Conservation (phyloP, 805 yeast genomes). For the Yamadazyma takamatsuzukensis region DNA sequence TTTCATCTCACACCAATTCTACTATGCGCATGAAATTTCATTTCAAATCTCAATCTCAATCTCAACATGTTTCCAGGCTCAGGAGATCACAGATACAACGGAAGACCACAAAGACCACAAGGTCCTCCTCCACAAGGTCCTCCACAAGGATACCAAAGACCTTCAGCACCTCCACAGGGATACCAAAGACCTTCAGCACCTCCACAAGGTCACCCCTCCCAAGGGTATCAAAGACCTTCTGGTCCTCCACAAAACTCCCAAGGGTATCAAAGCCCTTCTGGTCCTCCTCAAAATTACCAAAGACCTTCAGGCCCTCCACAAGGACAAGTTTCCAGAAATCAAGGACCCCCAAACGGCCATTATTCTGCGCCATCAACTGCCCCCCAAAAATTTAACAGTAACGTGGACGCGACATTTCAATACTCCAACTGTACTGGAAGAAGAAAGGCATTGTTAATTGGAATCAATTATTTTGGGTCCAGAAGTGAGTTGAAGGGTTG, state of each 20-base stretch:
- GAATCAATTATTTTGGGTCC: conserved; percentile 32
- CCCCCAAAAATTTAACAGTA: conserved; percentile 36
- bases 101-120: conserved; percentile 6
- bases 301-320: conserved; percentile 15
- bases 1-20: no score
- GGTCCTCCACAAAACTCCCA: no score
- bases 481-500: conserved; percentile 32
- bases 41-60: neutral
- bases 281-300: conserved; percentile 10
- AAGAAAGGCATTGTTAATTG: conserved; percentile 35
- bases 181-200: conserved; percentile 12
- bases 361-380: conserved; percentile 22
- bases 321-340: conserved; percentile 7
- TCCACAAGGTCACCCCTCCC: conserved; percentile 10
- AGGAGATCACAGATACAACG: conserved; percentile 14
- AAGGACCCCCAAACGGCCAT: conserved; percentile 9
- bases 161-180: conserved; percentile 14
- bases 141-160: conserved; percentile 14
- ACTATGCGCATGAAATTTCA: neutral
- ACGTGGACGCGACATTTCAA: conserved; percentile 32
- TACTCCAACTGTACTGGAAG: conserved; percentile 36
- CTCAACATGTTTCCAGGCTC: conserved; percentile 17
- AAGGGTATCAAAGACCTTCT: conserved; percentile 14
- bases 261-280: no score
- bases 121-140: conserved; percentile 14